Percentiles rank a stretch among this genome's conserved stretches.
Evolutionary conservation across 2,329 filamentous ascomycete genomes (phyloP).

Genomic region (Sclerotinia borealis): DNA sequence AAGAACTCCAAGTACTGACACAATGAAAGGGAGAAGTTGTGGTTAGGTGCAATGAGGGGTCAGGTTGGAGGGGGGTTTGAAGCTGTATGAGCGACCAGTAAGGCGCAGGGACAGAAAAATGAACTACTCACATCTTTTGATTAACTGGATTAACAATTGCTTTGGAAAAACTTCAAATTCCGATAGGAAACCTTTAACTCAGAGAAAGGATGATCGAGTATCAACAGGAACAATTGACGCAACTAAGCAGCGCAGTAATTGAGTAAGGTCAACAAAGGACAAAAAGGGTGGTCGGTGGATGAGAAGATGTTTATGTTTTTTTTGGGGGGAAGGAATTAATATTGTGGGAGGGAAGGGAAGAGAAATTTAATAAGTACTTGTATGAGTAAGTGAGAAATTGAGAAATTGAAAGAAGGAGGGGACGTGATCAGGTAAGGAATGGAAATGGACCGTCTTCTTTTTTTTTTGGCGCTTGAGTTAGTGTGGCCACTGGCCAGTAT

Average conservation of each 20-base stretch:
- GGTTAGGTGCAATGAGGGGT: slow-evolving; percentile 14
- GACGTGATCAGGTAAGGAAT: slow-evolving; percentile 2
- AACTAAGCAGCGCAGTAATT: slow-evolving; percentile 25
- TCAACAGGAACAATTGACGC: slow-evolving; percentile 33
- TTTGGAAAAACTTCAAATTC: slow-evolving; percentile 26
- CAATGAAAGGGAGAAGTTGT: slow-evolving; percentile 16
- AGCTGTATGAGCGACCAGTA: slow-evolving; percentile 25
- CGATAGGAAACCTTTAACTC: slow-evolving; percentile 31
- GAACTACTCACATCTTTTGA: slow-evolving; percentile 27
- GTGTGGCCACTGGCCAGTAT: background rate
- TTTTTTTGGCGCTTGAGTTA: slow-evolving; percentile 9
- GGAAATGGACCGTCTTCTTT: slow-evolving; percentile 11
- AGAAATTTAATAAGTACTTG: background rate
- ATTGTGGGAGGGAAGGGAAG: background rate
- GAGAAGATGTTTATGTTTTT: background rate
- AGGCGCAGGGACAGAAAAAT: slow-evolving; percentile 27
- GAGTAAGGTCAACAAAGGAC: slow-evolving; percentile 18
- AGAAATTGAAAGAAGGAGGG: slow-evolving; percentile 2
- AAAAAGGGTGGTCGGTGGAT: background rate
- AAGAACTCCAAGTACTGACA: slow-evolving; percentile 8
- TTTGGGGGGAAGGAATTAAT: slow-evolving; percentile 5
- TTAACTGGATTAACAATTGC: slow-evolving; percentile 28
- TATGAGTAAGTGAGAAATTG: background rate
- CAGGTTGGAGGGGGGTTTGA: slow-evolving; percentile 19
- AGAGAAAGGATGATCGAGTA: slow-evolving; percentile 33